A percentile compares a stretch with the other conserved stretches of the same genome.
Conservation (phyloP, 1,284 basidiomycete genomes). For the Agroathelia rolfsii region DNA sequence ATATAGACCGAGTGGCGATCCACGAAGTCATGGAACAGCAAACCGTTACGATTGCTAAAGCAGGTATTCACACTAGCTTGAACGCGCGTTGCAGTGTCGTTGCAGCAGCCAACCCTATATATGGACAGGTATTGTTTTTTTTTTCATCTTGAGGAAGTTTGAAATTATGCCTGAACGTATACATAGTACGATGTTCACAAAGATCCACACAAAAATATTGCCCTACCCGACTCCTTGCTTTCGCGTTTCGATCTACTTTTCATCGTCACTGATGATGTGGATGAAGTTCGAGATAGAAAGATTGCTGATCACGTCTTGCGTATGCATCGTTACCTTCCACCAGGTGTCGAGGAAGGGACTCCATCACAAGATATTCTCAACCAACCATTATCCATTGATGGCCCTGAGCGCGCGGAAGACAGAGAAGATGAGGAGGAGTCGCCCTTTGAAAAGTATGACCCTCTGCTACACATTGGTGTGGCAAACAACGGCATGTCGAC, state of each 20-base stretch:
- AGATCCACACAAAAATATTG: slow-evolving; percentile 98
- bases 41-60: slow-evolving; percentile 98
- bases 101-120: slow-evolving; percentile 98
- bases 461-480: slow-evolving; percentile 84
- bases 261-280: slow-evolving; percentile 96
- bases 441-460: slow-evolving; percentile 95
- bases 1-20: slow-evolving; percentile 97
- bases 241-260: slow-evolving; percentile 99
- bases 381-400: slow-evolving; percentile 81
- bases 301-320: slow-evolving; percentile 98
- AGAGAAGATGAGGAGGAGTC: slow-evolving; percentile 61
- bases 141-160: slow-evolving; percentile 6
- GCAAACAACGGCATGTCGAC: slow-evolving; percentile 33
- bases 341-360: slow-evolving; percentile 91
- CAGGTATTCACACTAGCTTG: slow-evolving; percentile 95
- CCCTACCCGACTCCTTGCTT: slow-evolving; percentile 93
- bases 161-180: slow-evolving; percentile 9
- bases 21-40: slow-evolving; percentile 99
- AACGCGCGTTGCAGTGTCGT: slow-evolving; percentile 98
- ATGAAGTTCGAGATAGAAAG: slow-evolving; percentile 86
- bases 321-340: slow-evolving; percentile 95
- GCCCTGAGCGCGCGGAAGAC: slow-evolving; percentile 45
- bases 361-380: slow-evolving; percentile 84
- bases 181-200: slow-evolving; percentile 98
- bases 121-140: slow-evolving; percentile 95